Evolutionary conservation across 2,329 filamentous ascomycete genomes (phyloP), one percentile per base, ranked within the genome.

Genomic region (Alternaria consortialis): DNA sequence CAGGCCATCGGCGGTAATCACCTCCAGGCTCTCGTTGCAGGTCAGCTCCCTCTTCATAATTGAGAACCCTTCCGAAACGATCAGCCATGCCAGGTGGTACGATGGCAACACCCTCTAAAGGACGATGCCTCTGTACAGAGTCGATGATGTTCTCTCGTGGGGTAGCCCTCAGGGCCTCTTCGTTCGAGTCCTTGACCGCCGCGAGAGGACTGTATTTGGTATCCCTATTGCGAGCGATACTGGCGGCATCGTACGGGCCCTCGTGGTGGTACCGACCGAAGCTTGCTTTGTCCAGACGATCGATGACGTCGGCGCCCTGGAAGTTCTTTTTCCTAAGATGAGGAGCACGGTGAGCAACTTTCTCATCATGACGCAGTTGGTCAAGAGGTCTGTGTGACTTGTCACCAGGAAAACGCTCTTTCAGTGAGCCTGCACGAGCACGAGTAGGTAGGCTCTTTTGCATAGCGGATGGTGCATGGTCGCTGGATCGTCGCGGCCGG

Each of bases 1-100:
- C 88, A 4, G 89, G 86, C 82, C 88, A 94, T 47, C 92, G 86
- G 80, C 88, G 91, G 74, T 95, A 97, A 13, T 91, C 84, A n/a
- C 90, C 91, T 15, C 91, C 91, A 62, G 90, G 87, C 71, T 94
- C 92, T 51, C 90, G 85, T 90, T 94, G 93, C 75, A 97, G 83
- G 72, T 97, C 93, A 2, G 90, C 85, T n/a, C 93, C 93, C 73
- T 97, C 93, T 71, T 92, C 84, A 71, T 97, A 97, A 29, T 89
- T 67, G 83, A 96, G 92, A 11, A 85, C 81, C 54, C 88, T 85
- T 3, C 94, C 94, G 56, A 87, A 84, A 17, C 85, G 80, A 74
- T 96, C 93, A 1, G 80, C 79, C 68, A 85, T 80, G 23, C 94
- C 93, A 0, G 91, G 88, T 1, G 94, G 91, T n/a, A 95, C 86